A percentile compares a stretch with the other conserved stretches of the same genome.
phyloP scores from a whole-genome alignment of 148 eudicot genomes.

The Rhododendron henanense region DNA sequence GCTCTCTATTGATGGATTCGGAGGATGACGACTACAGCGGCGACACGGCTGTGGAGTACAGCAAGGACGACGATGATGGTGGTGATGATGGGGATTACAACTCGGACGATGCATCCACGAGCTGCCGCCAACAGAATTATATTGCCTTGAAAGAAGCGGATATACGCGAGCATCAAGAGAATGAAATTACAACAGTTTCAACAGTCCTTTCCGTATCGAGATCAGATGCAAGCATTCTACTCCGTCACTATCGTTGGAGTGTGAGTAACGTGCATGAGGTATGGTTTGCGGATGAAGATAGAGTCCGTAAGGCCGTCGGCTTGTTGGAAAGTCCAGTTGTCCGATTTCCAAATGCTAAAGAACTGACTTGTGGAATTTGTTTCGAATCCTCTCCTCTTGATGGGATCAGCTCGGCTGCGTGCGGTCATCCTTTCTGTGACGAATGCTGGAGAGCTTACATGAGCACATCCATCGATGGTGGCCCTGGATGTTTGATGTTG shows the following conservation, averaged over 20 bases:
- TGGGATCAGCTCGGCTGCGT: slow-evolving; percentile 23
- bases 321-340: slow-evolving; percentile 33
- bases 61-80: slow-evolving; percentile 6
- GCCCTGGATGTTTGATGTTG: slow-evolving; percentile 61
- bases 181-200: slow-evolving; percentile 50
- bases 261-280: slow-evolving; percentile 60
- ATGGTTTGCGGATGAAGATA: slow-evolving; percentile 75
- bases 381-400: slow-evolving; percentile 19
- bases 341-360: slow-evolving; percentile 11
- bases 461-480: slow-evolving; percentile 46
- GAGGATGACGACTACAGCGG: slow-evolving; percentile 53
- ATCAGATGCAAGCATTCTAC: slow-evolving; percentile 60
- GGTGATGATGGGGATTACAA: slow-evolving; percentile 33
- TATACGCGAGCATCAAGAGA: slow-evolving; percentile 56
- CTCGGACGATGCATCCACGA: slow-evolving; percentile 11
- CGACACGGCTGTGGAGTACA: slow-evolving; percentile 24
- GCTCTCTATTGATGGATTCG: slow-evolving; percentile 38
- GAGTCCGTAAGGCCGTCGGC: slow-evolving; percentile 54
- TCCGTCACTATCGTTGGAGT: slow-evolving; percentile 72
- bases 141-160: slow-evolving; percentile 51
- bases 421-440: slow-evolving; percentile 51
- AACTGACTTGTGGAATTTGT: slow-evolving; percentile 43
- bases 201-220: slow-evolving; percentile 63
- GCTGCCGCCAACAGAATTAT: slow-evolving; percentile 32
- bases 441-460: slow-evolving; percentile 55